phyloP scores from a whole-genome alignment of 345 rosid species.

The Firmiana major region DNA sequence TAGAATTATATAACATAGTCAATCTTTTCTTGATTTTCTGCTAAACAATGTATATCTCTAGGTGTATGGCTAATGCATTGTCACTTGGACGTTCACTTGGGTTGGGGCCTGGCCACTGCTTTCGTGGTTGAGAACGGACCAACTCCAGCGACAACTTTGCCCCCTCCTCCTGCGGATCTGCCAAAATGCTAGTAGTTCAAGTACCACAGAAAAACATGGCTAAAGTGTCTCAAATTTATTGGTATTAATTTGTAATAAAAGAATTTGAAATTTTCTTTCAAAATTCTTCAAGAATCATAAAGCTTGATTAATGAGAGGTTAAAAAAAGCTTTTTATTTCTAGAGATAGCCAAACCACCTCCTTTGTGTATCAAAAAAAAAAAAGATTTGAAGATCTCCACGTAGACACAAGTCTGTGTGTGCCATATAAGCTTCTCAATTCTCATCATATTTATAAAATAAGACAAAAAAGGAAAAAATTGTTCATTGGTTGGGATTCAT shows the following conservation, averaged over 20 bases:
- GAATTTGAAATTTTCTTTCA: not conserved
- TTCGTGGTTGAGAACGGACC: slow-evolving; percentile 57
- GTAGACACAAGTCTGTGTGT: too few species aligned
- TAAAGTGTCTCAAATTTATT: not conserved
- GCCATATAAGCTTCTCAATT: too few species aligned
- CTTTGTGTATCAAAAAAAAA: too few species aligned
- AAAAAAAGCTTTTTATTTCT: too few species aligned
- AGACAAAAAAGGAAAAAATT: too few species aligned
- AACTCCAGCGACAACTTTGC: slow-evolving; percentile 39
- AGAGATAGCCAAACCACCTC: too few species aligned
- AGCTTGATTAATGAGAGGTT: not conserved
- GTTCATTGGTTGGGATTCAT: too few species aligned
- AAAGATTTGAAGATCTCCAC: too few species aligned
- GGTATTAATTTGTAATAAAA: too few species aligned
- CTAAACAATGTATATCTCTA: slow-evolving; percentile 6
- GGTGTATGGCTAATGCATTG: slow-evolving; percentile 73
- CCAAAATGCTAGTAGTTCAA: slow-evolving; percentile 38
- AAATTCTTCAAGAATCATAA: not conserved
- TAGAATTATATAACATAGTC: not conserved
- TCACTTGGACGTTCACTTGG: slow-evolving; percentile 59
- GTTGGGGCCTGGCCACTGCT: slow-evolving; percentile 49
- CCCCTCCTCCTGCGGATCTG: slow-evolving; percentile 64
- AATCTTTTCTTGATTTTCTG: not conserved
- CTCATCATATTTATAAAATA: not conserved
- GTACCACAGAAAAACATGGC: not conserved